Conservation (phyloP, 768 basidiomycete genomes). For the Termitomyces sp. region DNA sequence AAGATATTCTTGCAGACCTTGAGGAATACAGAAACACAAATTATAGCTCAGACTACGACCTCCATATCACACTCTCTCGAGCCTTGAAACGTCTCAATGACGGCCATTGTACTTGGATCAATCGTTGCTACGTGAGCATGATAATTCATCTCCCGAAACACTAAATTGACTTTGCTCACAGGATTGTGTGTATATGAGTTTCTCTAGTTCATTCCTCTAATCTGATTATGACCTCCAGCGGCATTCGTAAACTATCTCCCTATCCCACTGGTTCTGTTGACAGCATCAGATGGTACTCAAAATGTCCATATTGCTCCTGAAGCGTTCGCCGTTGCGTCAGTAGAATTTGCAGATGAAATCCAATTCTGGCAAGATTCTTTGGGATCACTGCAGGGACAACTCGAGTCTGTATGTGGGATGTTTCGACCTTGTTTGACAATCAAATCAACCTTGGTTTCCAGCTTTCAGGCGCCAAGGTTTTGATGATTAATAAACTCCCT, state of each 20-base stretch:
- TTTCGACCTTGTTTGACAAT: not conserved
- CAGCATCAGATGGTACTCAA: slow-evolving; percentile 39
- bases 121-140: slow-evolving; percentile 48
- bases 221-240: slow-evolving; percentile 19
- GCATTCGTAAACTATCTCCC: slow-evolving; percentile 45
- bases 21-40: slow-evolving; percentile 36
- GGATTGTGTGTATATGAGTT: slow-evolving; percentile 15
- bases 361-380: slow-evolving; percentile 51
- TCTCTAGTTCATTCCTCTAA: not conserved
- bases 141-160: not conserved
- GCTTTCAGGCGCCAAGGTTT: slow-evolving; percentile 49
- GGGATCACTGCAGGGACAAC: slow-evolving; percentile 38
- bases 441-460: slow-evolving; percentile 8
- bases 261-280: slow-evolving; percentile 41
- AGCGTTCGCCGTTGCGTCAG: slow-evolving; percentile 46
- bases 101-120: slow-evolving; percentile 53
- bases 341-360: slow-evolving; percentile 47
- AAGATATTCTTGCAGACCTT: slow-evolving; percentile 47
- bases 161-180: not conserved
- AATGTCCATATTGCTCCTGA: slow-evolving; percentile 47
- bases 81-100: slow-evolving; percentile 53
- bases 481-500: slow-evolving; percentile 45
- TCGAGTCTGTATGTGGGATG: slow-evolving; percentile 31
- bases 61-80: slow-evolving; percentile 50
- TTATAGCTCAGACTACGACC: slow-evolving; percentile 49